Evolutionary conservation across 257 asterid species (phyloP).

Genomic region (Salvia miltiorrhiza): DNA sequence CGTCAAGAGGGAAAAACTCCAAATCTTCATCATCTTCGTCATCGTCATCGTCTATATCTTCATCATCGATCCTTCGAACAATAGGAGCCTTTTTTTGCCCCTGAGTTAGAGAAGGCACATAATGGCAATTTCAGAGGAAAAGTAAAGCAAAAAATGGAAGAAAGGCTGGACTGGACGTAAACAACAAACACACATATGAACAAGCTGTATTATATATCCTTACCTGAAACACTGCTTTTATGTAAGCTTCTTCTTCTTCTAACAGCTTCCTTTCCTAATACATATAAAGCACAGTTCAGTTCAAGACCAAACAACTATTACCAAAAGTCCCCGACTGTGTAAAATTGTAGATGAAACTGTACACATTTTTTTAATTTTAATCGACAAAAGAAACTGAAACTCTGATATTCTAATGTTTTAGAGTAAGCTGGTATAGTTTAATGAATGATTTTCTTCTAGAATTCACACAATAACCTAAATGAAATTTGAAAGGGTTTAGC

Average conservation of each 20-base stretch:
- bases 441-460: not conserved
- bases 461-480: not conserved
- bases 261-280: conserved; percentile 52
- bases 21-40: conserved; percentile 27
- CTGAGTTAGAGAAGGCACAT: conserved; percentile 25
- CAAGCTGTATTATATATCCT: not conserved
- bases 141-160: not conserved
- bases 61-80: conserved; percentile 56
- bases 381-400: not conserved
- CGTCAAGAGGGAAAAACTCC: conserved; percentile 13
- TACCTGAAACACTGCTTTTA: conserved; percentile 56
- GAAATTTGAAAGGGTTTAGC: conserved; percentile 7
- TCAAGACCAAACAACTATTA: not conserved
- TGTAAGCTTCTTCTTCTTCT: conserved; percentile 79
- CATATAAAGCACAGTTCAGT: conserved; percentile 4
- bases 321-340: not conserved
- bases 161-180: not conserved
- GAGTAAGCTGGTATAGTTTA: not conserved
- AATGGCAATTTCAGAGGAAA: not conserved
- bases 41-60: conserved; percentile 46
- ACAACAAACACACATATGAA: no score
- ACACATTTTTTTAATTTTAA: not conserved
- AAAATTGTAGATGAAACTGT: not conserved
- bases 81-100: conserved; percentile 43
- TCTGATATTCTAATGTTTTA: not conserved